Conservation (phyloP, 2,329 filamentous ascomycete species). For the Cladosporium sp. region DNA sequence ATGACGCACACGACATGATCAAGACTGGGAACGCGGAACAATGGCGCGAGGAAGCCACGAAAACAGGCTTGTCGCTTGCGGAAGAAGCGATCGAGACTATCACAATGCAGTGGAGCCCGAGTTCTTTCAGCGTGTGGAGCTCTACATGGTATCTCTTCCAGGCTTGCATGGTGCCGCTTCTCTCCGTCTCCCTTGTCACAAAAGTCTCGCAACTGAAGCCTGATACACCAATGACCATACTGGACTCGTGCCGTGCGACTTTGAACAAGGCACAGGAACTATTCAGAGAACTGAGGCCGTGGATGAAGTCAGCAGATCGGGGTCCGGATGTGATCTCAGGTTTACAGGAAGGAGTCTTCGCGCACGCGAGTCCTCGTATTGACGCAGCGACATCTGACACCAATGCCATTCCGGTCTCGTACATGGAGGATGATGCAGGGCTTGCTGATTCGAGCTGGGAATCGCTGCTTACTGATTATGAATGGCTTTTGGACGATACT, state of each 20-base stretch:
- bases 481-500: background rate
- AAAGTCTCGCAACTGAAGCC: background rate
- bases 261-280: background rate
- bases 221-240: background rate
- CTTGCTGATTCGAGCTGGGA: background rate
- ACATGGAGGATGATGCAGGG: background rate
- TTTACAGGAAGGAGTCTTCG: background rate
- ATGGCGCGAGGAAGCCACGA: background rate
- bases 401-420: background rate
- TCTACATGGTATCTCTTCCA: constrained; percentile 1
- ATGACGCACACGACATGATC: background rate
- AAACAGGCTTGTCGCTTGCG: background rate
- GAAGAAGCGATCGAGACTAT: background rate
- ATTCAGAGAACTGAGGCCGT: background rate
- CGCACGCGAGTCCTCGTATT: background rate
- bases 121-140: constrained; percentile 1
- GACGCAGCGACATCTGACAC: background rate
- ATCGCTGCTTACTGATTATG: background rate
- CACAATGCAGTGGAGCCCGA: background rate
- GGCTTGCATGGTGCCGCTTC: background rate
- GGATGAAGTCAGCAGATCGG: background rate
- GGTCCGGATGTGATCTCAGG: background rate
- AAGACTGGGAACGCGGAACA: background rate
- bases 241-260: background rate
- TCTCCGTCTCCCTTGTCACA: background rate